Conservation (phyloP, 2,329 filamentous ascomycete genomes). For the Thielaviopsis populi region DNA sequence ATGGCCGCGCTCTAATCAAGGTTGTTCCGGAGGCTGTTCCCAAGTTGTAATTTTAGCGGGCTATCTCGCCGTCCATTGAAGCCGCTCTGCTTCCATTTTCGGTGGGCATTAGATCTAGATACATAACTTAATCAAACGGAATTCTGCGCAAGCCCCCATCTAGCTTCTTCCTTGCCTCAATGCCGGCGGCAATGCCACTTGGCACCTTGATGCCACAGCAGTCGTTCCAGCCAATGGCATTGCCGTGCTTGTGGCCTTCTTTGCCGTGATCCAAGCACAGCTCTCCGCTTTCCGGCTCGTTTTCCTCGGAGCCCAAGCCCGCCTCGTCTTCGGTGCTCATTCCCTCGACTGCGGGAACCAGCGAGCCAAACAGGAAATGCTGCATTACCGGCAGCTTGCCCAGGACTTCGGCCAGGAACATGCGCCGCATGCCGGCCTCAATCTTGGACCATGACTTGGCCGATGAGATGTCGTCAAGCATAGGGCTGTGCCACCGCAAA, state of each 20-base stretch:
- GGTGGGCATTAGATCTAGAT: background rate
- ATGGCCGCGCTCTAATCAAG: conserved; percentile 69
- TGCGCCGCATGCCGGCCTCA: conserved; percentile 85
- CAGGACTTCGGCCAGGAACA: conserved; percentile 89
- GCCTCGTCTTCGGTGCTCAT: conserved; percentile 56
- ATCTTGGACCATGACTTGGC: conserved; percentile 86
- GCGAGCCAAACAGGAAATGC: conserved; percentile 83
- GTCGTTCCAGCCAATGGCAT: conserved; percentile 70
- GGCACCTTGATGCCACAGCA: conserved; percentile 98
- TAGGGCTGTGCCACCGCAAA: conserved; percentile 88
- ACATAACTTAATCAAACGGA: conserved; percentile 55
- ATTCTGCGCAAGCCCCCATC: conserved; percentile 52
- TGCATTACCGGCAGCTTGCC: conserved; percentile 96
- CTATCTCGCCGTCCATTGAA: background rate
- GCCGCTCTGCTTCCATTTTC: background rate
- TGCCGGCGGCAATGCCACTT: conserved; percentile 77
- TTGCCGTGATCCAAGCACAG: conserved; percentile 39
- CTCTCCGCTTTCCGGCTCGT: conserved; percentile 38
- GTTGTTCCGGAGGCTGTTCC: conserved; percentile 26
- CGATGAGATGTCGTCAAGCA: conserved; percentile 93
- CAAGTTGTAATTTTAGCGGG: conserved; percentile 34
- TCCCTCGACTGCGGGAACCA: conserved; percentile 63
- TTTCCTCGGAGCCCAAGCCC: conserved; percentile 32
- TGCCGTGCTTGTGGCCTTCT: conserved; percentile 43
- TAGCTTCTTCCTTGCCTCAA: conserved; percentile 68